Conservation (phyloP, 2,329 filamentous ascomycete genomes). For the Diaporthe sp. region DNA sequence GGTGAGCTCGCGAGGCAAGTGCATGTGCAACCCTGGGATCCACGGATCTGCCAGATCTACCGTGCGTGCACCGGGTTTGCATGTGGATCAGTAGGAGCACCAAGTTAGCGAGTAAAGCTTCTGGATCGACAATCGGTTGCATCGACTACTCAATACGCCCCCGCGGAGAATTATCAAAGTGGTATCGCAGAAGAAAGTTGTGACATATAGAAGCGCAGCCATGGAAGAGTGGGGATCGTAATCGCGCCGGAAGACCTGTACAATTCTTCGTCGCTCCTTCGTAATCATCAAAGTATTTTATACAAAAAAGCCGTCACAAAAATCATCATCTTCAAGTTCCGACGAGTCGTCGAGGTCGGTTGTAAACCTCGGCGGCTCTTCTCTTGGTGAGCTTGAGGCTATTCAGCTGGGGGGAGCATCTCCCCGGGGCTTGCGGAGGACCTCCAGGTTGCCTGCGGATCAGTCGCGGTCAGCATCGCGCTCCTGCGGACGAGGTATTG, state of each 20-base stretch:
- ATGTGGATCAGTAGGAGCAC: background rate
- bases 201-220: slow-evolving; percentile 1
- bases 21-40: background rate
- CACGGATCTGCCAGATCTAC: background rate
- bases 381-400: too few relatives aligned
- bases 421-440: slow-evolving; percentile 51
- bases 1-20: background rate
- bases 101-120: background rate
- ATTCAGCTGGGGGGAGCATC: slow-evolving; percentile 22
- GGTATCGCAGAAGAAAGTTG: slow-evolving; percentile 19
- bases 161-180: slow-evolving; percentile 8
- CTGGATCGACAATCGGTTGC: background rate
- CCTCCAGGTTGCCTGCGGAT: slow-evolving; percentile 58
- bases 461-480: slow-evolving; percentile 34
- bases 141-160: background rate
- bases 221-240: slow-evolving; percentile 28
- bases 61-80: background rate
- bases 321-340: background rate
- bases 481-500: background rate
- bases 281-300: slow-evolving; percentile 29
- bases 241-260: background rate
- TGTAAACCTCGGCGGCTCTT: background rate
- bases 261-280: slow-evolving; percentile 21
- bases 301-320: slow-evolving; percentile 10
- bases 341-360: background rate